Evolutionary conservation across 257 asterid genomes (phyloP).

Genomic region (Ophiorrhiza pumila): DNA sequence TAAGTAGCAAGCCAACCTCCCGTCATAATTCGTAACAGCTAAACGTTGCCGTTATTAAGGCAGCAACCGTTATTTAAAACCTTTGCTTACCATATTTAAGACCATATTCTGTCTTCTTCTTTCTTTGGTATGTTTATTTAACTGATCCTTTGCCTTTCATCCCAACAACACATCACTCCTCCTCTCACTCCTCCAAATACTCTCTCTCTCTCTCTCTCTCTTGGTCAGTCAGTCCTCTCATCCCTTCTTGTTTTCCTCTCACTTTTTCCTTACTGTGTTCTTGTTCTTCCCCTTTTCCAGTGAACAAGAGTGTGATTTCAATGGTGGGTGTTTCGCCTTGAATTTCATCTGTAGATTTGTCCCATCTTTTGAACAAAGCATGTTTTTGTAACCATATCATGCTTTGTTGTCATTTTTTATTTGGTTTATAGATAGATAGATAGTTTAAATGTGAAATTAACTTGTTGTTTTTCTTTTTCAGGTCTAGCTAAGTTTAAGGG

Average conservation of each 20-base stretch:
- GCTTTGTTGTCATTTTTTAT: not conserved
- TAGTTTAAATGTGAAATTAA: too few species aligned
- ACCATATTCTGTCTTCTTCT: slow-evolving; percentile 15
- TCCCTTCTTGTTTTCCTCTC: not conserved
- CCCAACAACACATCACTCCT: not conserved
- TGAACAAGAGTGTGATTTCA: not conserved
- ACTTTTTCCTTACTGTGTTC: not conserved
- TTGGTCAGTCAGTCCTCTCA: too few species aligned
- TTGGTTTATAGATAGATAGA: not conserved
- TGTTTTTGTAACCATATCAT: not conserved
- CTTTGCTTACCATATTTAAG: slow-evolving; percentile 4
- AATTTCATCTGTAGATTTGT: not conserved
- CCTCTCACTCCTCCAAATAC: too few species aligned
- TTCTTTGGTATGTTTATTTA: not conserved
- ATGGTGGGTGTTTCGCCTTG: not conserved
- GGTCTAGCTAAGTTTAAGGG: slow-evolving; percentile 11
- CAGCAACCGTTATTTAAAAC: not conserved
- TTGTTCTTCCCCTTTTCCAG: not conserved
- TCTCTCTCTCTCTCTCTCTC: too few species aligned
- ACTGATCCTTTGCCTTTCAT: not conserved
- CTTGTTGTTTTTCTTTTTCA: not conserved
- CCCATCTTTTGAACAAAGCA: not conserved
- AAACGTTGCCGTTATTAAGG: slow-evolving; percentile 1
- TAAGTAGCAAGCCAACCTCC: too few species aligned
- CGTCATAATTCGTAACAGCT: too few species aligned